Conservation (phyloP, 2,329 filamentous ascomycete species). For the Sporothrix brasiliensis region DNA sequence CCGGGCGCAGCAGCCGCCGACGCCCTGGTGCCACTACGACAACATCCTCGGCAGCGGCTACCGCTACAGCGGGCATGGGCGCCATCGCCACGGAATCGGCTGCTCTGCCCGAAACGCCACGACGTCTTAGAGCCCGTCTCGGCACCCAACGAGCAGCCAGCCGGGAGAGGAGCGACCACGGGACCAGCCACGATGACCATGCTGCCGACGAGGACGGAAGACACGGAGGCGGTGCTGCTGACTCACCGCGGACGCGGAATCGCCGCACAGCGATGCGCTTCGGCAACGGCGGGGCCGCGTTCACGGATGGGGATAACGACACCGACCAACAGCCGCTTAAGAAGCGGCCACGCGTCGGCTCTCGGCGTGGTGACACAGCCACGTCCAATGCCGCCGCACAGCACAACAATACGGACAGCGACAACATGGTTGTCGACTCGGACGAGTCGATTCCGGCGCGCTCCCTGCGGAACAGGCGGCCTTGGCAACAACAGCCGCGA, state of each 20-base stretch:
- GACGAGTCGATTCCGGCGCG: not conserved
- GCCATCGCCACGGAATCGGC: not conserved
- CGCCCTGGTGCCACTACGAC: not conserved
- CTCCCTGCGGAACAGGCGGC: constrained; percentile 1
- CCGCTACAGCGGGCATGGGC: not conserved
- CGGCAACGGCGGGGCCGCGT: not conserved
- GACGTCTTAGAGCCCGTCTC: constrained; percentile 10
- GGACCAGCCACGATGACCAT: not conserved
- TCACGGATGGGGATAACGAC: constrained; percentile 22
- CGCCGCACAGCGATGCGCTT: not conserved
- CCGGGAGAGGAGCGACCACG: not conserved
- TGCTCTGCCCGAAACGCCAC: constrained; percentile 6
- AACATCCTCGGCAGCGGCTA: not conserved
- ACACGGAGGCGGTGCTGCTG: not conserved
- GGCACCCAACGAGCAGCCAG: not conserved
- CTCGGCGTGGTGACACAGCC: not conserved
- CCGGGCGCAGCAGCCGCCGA: constrained; percentile 6
- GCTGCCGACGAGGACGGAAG: not conserved
- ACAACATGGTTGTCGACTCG: constrained; percentile 19
- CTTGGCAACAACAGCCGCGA: not conserved
- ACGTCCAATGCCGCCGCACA: not conserved
- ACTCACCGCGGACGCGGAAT: constrained; percentile 15
- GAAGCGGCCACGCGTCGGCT: constrained; percentile 25
- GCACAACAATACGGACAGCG: constrained; percentile 16
- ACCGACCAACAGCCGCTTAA: constrained; percentile 20